These are phyloP conservation scores for Xylariomycetidae sp. DNA, from an alignment of 2,329 filamentous ascomycete genomes.

Conservation along the genomic window DNA sequence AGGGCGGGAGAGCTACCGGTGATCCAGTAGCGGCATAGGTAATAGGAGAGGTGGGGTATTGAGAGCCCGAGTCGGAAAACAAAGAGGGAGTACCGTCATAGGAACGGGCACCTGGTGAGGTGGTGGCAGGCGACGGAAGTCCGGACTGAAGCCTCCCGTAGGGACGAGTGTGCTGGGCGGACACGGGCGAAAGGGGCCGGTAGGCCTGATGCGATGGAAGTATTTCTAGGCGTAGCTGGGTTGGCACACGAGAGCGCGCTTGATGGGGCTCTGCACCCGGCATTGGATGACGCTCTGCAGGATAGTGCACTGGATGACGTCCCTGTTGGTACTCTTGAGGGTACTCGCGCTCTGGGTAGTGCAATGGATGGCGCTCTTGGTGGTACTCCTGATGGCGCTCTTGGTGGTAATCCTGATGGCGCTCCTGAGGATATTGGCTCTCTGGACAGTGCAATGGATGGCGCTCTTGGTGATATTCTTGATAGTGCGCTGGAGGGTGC, in stretches of 20 bases:
- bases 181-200: constrained; percentile 9
- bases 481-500: constrained; percentile 7
- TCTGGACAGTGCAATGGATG: constrained; percentile 14
- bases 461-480: constrained; percentile 12
- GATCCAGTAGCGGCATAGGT: constrained; percentile 30
- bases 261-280: too few relatives aligned
- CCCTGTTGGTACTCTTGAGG: too few relatives aligned
- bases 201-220: constrained; percentile 16
- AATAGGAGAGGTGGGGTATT: constrained; percentile 54
- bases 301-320: too few relatives aligned
- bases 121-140: constrained; percentile 25
- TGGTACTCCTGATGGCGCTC: too few relatives aligned
- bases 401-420: constrained; percentile 1
- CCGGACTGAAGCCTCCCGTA: constrained; percentile 15
- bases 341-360: too few relatives aligned
- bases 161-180: constrained; percentile 8
- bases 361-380: too few relatives aligned
- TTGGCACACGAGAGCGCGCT: too few relatives aligned
- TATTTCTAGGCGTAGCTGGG: too few relatives aligned
- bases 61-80: constrained; percentile 62
- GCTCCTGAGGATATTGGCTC: background rate
- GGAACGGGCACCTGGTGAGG: constrained; percentile 46
- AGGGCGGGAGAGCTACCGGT: constrained; percentile 36
- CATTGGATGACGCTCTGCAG: too few relatives aligned
- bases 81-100: constrained; percentile 61